phyloP scores from a whole-genome alignment of 805 yeast genomes.

The Kazachstania psychrophila region DNA sequence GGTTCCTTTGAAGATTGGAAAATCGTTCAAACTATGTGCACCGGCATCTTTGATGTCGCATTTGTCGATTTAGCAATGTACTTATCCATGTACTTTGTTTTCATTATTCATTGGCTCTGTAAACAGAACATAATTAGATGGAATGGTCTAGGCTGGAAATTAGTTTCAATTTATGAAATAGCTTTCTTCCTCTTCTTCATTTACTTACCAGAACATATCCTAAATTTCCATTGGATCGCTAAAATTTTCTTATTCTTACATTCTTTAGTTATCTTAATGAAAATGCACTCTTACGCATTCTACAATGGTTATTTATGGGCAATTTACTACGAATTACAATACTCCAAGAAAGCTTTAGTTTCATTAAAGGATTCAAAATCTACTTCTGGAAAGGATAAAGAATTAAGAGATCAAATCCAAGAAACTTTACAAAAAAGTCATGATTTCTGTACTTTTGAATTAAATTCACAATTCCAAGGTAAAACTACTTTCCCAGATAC shows the following conservation, averaged over 20 bases:
- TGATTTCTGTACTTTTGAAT: conserved; percentile 62
- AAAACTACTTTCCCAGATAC: conserved; percentile 58
- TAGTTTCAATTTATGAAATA: conserved; percentile 53
- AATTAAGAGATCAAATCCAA: conserved; percentile 9
- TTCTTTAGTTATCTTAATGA: conserved; percentile 80
- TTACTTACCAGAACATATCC: conserved; percentile 42
- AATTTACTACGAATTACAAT: conserved; percentile 43
- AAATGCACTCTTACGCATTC: conserved; percentile 85
- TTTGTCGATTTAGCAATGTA: conserved; percentile 72
- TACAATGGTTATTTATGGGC: conserved; percentile 85
- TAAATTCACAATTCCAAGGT: conserved; percentile 40
- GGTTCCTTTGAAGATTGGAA: conserved; percentile 39
- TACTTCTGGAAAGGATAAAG: conserved; percentile 15
- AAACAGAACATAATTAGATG: conserved; percentile 43
- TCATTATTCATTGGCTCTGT: conserved; percentile 48
- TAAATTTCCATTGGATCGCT: conserved; percentile 76
- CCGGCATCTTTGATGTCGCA: conserved; percentile 59
- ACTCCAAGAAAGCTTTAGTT: conserved; percentile 37
- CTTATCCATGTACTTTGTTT: conserved; percentile 50
- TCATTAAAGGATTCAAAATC: conserved; percentile 25
- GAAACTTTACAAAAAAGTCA: conserved; percentile 39
- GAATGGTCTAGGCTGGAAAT: conserved; percentile 53
- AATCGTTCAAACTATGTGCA: conserved; percentile 47
- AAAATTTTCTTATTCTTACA: conserved; percentile 78
- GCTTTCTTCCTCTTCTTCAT: conserved; percentile 45